Evolutionary conservation across 495 filamentous ascomycete species (phyloP).

Genomic region (Neurospora sp.): DNA sequence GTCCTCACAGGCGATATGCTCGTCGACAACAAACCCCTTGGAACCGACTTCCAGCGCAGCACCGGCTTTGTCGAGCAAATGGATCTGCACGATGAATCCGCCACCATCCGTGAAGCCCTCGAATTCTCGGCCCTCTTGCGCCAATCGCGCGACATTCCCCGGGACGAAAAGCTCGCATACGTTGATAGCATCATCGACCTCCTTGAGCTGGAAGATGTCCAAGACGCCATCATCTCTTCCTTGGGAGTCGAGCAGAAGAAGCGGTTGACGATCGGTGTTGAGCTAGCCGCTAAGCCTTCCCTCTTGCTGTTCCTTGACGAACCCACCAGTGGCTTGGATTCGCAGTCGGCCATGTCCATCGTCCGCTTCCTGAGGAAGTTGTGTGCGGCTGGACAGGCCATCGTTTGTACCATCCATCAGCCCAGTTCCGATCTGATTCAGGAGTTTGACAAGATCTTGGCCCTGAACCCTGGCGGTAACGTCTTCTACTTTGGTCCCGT

Average conservation of each 20-base stretch:
- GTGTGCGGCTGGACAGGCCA: conserved; percentile 61
- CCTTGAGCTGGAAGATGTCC: conserved; percentile 69
- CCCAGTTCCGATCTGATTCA: conserved; percentile 66
- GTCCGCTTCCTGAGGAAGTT: conserved; percentile 80
- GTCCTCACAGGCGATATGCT: conserved; percentile 65
- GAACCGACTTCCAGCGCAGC: conserved; percentile 62
- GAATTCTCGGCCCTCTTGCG: conserved; percentile 72
- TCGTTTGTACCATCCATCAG: conserved; percentile 71
- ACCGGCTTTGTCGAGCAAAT: conserved; percentile 85
- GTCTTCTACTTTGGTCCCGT: conserved; percentile 62
- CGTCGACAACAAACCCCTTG: conserved; percentile 63
- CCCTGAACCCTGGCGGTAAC: conserved; percentile 59
- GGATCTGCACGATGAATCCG: conserved; percentile 72
- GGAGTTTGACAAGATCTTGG: conserved; percentile 62
- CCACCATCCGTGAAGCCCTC: conserved; percentile 79
- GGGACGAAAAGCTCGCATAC: conserved; percentile 68
- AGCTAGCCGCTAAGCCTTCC: conserved; percentile 78
- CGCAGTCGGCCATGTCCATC: conserved; percentile 73
- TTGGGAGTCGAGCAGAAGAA: conserved; percentile 55
- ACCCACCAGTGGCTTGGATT: conserved; percentile 77
- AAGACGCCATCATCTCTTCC: conserved; percentile 74
- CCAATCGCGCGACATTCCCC: conserved; percentile 55
- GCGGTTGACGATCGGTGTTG: conserved; percentile 81
- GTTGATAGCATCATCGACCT: conserved; percentile 83
- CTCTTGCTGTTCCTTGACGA: conserved; percentile 70